Percentiles rank a stretch among this genome's conserved stretches.
phyloP scores from a whole-genome alignment of 2,329 filamentous ascomycete species.

The Thelonectria rubi region DNA sequence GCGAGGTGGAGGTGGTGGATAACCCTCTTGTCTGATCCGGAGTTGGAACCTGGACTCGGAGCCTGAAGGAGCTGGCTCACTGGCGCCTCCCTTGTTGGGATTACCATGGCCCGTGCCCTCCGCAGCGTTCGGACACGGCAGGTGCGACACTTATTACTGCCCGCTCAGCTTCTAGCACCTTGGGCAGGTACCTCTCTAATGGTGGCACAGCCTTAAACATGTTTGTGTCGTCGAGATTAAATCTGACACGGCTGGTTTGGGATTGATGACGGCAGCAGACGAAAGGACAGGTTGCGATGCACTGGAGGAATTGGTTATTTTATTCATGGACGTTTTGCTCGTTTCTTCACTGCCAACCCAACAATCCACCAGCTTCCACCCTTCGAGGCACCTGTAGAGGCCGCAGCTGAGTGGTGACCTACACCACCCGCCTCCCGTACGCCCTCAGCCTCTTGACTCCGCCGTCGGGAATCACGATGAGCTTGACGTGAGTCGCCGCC shows the following conservation, averaged over 20 bases:
- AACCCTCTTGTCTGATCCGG: slow-evolving; percentile 37
- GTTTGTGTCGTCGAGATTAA: slow-evolving; percentile 19
- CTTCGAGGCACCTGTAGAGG: too few relatives aligned
- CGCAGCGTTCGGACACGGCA: slow-evolving; percentile 9
- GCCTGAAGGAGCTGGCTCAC: slow-evolving; percentile 7
- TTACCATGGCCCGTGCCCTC: slow-evolving; percentile 24
- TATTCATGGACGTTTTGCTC: background rate
- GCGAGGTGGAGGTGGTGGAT: slow-evolving; percentile 36
- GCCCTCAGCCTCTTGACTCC: slow-evolving; percentile 85
- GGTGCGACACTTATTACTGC: too few relatives aligned
- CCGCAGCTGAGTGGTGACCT: too few relatives aligned
- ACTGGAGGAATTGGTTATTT: background rate
- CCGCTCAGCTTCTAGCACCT: too few relatives aligned
- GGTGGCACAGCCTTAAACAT: too few relatives aligned
- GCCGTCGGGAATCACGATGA: slow-evolving; percentile 93
- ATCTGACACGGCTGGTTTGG: slow-evolving; percentile 32
- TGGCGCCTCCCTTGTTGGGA: slow-evolving; percentile 18
- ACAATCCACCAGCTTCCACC: too few relatives aligned
- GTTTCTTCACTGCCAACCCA: background rate
- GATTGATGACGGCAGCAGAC: slow-evolving; percentile 23
- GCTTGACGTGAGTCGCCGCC: slow-evolving; percentile 82
- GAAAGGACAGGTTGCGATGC: slow-evolving; percentile 1
- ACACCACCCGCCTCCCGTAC: slow-evolving; percentile 47
- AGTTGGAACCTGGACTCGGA: slow-evolving; percentile 20
- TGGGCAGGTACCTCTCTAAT: too few relatives aligned